These are phyloP conservation scores for Suillus discolor DNA, from an alignment of 768 basidiomycete genomes.

Conservation along the genomic window DNA sequence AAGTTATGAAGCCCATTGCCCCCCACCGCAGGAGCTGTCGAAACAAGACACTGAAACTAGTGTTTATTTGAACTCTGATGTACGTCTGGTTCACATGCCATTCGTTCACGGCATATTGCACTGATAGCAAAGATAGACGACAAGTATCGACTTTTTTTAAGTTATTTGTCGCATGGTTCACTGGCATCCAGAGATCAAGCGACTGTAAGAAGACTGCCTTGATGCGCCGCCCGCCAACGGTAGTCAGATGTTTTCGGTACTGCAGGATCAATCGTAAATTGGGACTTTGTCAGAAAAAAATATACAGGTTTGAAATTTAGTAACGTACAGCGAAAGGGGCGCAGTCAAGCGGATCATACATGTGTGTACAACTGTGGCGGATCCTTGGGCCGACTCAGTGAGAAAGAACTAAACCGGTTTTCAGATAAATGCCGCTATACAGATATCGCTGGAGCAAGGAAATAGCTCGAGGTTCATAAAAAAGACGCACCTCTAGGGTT, in stretches of 20 bases:
- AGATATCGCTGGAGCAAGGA: neutral
- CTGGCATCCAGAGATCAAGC: neutral
- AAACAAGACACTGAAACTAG: neutral
- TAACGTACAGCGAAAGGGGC: neutral
- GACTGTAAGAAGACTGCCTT: neutral
- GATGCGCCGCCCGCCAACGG: neutral
- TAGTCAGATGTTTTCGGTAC: neutral
- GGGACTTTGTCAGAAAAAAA: neutral
- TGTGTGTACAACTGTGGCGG: neutral
- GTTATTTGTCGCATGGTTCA: neutral
- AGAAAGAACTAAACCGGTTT: neutral
- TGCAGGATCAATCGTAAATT: neutral
- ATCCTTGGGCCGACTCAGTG: neutral
- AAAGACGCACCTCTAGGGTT: neutral
- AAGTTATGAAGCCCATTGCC: neutral
- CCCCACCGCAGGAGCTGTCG: neutral
- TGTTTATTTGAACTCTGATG: neutral
- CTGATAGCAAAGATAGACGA: neutral
- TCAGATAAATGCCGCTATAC: neutral
- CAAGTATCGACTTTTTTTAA: neutral
- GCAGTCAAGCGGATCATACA: neutral
- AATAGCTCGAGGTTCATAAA: neutral
- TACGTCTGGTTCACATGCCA: conserved; percentile 1
- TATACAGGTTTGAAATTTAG: neutral
- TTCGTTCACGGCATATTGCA: neutral